Conservation (phyloP, 495 filamentous ascomycete species). For the Sporormia fimetaria region DNA sequence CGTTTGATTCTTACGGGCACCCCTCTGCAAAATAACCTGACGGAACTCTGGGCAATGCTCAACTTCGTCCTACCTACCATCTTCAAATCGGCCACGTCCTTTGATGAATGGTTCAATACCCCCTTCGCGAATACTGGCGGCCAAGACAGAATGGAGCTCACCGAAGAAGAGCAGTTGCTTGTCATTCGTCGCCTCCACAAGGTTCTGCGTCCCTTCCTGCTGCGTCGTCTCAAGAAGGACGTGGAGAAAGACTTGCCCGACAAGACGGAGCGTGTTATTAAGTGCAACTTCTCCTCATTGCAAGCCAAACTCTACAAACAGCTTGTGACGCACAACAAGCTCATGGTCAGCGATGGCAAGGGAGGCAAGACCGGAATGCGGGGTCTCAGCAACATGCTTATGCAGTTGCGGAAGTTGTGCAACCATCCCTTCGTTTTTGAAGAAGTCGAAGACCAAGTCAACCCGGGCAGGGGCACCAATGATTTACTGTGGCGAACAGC, state of each 20-base stretch:
- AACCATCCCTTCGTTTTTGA: conserved; percentile 99
- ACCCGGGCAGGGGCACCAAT: conserved; percentile 73
- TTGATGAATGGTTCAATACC: conserved; percentile 99
- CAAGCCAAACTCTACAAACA: conserved; percentile 92
- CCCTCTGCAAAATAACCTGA: conserved; percentile 91
- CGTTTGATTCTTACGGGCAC: conserved; percentile 96
- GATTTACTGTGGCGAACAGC: conserved; percentile 91
- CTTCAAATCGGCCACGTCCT: conserved; percentile 98
- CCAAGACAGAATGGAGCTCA: conserved; percentile 96
- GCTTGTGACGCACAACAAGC: conserved; percentile 86
- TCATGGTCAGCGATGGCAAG: conserved; percentile 88
- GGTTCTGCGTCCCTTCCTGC: conserved; percentile 91
- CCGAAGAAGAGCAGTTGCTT: conserved; percentile 97
- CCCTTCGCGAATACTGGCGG: conserved; percentile 97
- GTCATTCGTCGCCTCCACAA: conserved; percentile 98
- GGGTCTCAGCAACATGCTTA: conserved; percentile 98
- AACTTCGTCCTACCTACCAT: conserved; percentile 98
- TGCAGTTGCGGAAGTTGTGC: conserved; percentile 97
- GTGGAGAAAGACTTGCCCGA: conserved; percentile 97
- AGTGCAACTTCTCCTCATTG: conserved; percentile 92
- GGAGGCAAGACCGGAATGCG: conserved; percentile 91
- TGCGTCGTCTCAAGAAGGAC: conserved; percentile 97
- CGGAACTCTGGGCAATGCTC: conserved; percentile 91
- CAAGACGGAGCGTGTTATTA: conserved; percentile 97
- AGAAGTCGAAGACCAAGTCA: conserved; percentile 96